Percentiles rank a stretch among this genome's conserved stretches.
Conservation (phyloP, 805 yeast genomes). For the Starmerella stigmatis region DNA sequence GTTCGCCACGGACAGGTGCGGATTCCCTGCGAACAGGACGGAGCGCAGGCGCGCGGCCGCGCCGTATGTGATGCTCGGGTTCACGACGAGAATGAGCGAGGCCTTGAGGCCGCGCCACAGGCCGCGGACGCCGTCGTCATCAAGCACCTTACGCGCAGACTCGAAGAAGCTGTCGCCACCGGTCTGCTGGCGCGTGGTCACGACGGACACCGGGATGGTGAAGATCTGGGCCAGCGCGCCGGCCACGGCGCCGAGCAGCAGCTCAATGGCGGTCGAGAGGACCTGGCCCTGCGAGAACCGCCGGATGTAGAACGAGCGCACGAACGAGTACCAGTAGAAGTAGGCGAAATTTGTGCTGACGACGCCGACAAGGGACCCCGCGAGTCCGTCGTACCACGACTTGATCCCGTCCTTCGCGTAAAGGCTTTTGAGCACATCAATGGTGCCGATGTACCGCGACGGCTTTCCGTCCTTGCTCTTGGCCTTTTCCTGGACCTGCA, state of each 20-base stretch:
- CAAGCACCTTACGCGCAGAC: slow-evolving; percentile 42
- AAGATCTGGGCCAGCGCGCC: slow-evolving; percentile 73
- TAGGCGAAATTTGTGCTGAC: slow-evolving; percentile 74
- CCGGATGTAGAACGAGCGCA: slow-evolving; percentile 47
- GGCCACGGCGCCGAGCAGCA: slow-evolving; percentile 65
- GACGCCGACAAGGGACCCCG: slow-evolving; percentile 55
- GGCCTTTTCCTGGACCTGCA: slow-evolving; percentile 50
- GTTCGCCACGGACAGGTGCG: slow-evolving; percentile 47
- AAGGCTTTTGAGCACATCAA: slow-evolving; percentile 54
- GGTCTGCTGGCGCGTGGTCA: slow-evolving; percentile 51
- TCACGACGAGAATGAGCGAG: slow-evolving; percentile 61
- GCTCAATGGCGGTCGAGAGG: slow-evolving; percentile 53
- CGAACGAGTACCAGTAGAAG: slow-evolving; percentile 77
- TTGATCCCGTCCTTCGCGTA: slow-evolving; percentile 46
- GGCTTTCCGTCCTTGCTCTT: slow-evolving; percentile 14
- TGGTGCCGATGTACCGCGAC: slow-evolving; percentile 41
- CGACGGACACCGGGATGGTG: slow-evolving; percentile 70
- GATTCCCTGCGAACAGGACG: slow-evolving; percentile 36
- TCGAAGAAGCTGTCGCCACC: slow-evolving; percentile 31
- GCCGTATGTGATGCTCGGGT: slow-evolving; percentile 82
- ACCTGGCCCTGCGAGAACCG: slow-evolving; percentile 27
- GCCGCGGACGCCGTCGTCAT: slow-evolving; percentile 57
- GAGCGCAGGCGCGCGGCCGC: slow-evolving; percentile 58
- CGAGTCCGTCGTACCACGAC: slow-evolving; percentile 66
- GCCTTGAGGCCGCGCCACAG: slow-evolving; percentile 81